phyloP scores from a whole-genome alignment of 106 monocot genomes.

The Dendrobium officinale region DNA sequence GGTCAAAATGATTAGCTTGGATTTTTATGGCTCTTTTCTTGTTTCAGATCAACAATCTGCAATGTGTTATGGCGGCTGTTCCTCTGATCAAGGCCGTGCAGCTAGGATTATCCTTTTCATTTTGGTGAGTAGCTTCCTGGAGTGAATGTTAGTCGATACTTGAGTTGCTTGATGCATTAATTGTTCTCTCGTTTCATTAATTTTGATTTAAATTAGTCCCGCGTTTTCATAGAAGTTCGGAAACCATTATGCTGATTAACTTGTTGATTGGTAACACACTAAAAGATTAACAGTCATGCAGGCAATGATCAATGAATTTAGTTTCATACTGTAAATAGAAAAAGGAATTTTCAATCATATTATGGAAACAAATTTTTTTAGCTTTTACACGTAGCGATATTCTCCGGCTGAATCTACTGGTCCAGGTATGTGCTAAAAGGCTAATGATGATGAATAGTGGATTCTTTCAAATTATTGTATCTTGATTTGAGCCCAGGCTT shows the following conservation, averaged over 20 bases:
- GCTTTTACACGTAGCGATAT: not conserved
- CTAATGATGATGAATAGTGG: not conserved
- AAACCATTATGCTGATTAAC: not conserved
- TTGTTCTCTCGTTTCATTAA: not conserved
- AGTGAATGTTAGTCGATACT: not conserved
- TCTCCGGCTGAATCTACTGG: not conserved
- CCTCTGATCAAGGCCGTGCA: conserved; percentile 75
- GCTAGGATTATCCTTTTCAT: conserved; percentile 58
- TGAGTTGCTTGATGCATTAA: not conserved
- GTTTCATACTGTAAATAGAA: not conserved
- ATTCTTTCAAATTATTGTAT: not conserved
- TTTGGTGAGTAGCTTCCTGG: conserved; percentile 48
- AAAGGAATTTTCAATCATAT: not conserved
- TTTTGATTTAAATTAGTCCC: not conserved
- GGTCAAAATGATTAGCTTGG: not conserved
- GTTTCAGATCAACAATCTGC: conserved; percentile 67
- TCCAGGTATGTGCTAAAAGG: not conserved
- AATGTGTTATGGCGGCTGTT: conserved; percentile 62
- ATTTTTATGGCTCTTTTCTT: not conserved
- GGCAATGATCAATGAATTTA: not conserved
- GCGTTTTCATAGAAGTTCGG: not conserved
- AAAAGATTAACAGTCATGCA: not conserved
- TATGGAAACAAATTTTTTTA: not conserved
- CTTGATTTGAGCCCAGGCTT: not conserved
- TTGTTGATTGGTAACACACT: not conserved